A percentile compares a stretch with the other conserved stretches of the same genome.
These are phyloP conservation scores for Euphorbia tirucalli DNA, from an alignment of 345 rosid species.

Conservation along the genomic window DNA sequence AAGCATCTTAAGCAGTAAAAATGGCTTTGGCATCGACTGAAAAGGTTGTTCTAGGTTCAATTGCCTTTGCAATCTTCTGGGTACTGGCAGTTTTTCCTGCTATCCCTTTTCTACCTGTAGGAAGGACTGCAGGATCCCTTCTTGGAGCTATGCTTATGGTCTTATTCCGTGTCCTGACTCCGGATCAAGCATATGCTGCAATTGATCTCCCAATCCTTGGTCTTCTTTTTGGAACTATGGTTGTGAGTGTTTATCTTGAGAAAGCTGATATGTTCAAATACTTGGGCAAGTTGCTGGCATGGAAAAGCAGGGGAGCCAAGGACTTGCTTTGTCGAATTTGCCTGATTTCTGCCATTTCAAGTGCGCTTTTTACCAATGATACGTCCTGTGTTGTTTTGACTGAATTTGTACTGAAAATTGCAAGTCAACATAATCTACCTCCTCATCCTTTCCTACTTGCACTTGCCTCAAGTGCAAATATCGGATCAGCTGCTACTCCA, in stretches of 20 bases:
- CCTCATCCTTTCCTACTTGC: constrained; percentile 81
- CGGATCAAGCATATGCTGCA: constrained; percentile 74
- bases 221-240: constrained; percentile 88
- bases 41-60: constrained; percentile 60
- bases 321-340: constrained; percentile 70
- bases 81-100: constrained; percentile 79
- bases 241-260: constrained; percentile 76
- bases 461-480: constrained; percentile 80
- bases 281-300: constrained; percentile 64
- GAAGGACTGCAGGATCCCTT: constrained; percentile 88
- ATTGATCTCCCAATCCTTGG: constrained; percentile 83
- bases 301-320: constrained; percentile 71
- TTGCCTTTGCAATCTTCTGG: constrained; percentile 78
- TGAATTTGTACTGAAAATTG: constrained; percentile 75
- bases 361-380: constrained; percentile 86
- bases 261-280: constrained; percentile 77
- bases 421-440: constrained; percentile 74
- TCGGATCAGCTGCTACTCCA: constrained; percentile 82
- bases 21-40: constrained; percentile 58
- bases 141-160: constrained; percentile 89
- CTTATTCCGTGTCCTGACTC: constrained; percentile 59
- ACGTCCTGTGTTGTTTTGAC: constrained; percentile 77
- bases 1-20: not conserved
- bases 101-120: constrained; percentile 70
- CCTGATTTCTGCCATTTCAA: constrained; percentile 67